Conservation (phyloP, 495 filamentous ascomycete species). For the Xylaria flabelliformis region DNA sequence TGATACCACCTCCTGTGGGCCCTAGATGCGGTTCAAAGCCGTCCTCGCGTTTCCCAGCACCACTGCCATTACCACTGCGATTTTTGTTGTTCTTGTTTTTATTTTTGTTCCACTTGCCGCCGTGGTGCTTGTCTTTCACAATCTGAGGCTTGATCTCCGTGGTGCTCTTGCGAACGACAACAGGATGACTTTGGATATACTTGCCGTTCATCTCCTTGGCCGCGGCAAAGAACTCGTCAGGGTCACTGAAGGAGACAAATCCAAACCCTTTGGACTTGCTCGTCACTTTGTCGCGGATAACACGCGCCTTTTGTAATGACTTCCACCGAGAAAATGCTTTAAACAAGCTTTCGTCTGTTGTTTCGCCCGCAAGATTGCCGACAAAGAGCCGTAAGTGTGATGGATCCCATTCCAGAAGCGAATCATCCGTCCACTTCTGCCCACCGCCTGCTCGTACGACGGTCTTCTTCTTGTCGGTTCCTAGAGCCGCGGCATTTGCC, state of each 20-base stretch:
- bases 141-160: conserved; percentile 80
- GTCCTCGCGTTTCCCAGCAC: conserved; percentile 37
- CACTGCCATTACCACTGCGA: conserved; percentile 39
- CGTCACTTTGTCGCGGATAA: conserved; percentile 94
- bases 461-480: conserved; percentile 64
- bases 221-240: conserved; percentile 93
- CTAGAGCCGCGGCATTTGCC: conserved; percentile 38
- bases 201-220: conserved; percentile 98
- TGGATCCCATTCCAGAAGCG: conserved; percentile 94
- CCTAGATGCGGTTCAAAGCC: conserved; percentile 54
- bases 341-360: conserved; percentile 91
- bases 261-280: conserved; percentile 96
- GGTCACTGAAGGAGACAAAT: conserved; percentile 93
- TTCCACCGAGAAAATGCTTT: conserved; percentile 92
- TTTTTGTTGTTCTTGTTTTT: conserved; percentile 41
- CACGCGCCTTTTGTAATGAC: conserved; percentile 88
- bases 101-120: conserved; percentile 43
- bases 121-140: conserved; percentile 40
- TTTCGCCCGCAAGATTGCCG: conserved; percentile 97
- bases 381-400: conserved; percentile 94
- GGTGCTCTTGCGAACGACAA: conserved; percentile 82
- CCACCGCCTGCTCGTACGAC: conserved; percentile 88
- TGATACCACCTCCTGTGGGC: conserved; percentile 66
- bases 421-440: conserved; percentile 84
- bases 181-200: conserved; percentile 96